phyloP scores from a whole-genome alignment of 2,329 filamentous ascomycete species.

The Phoma sp. region DNA sequence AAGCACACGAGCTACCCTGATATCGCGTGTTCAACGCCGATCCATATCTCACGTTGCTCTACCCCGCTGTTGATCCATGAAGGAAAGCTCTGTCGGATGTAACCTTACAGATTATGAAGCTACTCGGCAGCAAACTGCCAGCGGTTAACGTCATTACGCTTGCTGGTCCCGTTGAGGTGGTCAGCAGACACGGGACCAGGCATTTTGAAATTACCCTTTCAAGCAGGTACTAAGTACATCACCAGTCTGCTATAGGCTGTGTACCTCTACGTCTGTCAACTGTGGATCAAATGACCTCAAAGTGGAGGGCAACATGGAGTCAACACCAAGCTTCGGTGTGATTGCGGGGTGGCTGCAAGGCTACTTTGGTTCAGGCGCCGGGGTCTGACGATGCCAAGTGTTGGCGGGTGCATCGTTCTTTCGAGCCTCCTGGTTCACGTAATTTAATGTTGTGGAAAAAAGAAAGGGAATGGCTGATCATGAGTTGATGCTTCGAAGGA shows the following conservation, averaged over 20 bases:
- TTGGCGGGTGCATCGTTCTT: not conserved
- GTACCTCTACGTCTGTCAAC: not conserved
- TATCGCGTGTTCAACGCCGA: constrained; percentile 16
- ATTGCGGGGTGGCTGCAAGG: constrained; percentile 18
- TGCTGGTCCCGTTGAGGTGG: not conserved
- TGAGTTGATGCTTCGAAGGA: not conserved
- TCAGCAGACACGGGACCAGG: constrained; percentile 3
- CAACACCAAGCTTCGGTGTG: constrained; percentile 8
- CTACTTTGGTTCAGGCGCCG: not conserved
- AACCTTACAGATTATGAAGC: constrained; percentile 36
- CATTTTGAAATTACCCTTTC: not conserved
- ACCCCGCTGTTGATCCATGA: constrained; percentile 43
- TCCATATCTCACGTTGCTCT: constrained; percentile 29
- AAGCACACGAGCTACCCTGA: constrained; percentile 2
- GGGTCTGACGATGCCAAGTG: constrained; percentile 7
- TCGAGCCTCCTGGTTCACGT: not conserved
- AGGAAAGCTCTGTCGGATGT: constrained; percentile 17
- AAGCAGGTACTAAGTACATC: not conserved
- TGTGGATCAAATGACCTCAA: constrained; percentile 12
- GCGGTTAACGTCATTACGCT: constrained; percentile 32
- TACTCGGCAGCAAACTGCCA: constrained; percentile 18
- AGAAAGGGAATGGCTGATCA: not conserved
- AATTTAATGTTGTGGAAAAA: not conserved
- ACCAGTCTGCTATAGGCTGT: constrained; percentile 2
- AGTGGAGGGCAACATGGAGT: constrained; percentile 7